These are phyloP conservation scores for Harrya chromipes DNA, from an alignment of 768 basidiomycete species.

Conservation along the genomic window DNA sequence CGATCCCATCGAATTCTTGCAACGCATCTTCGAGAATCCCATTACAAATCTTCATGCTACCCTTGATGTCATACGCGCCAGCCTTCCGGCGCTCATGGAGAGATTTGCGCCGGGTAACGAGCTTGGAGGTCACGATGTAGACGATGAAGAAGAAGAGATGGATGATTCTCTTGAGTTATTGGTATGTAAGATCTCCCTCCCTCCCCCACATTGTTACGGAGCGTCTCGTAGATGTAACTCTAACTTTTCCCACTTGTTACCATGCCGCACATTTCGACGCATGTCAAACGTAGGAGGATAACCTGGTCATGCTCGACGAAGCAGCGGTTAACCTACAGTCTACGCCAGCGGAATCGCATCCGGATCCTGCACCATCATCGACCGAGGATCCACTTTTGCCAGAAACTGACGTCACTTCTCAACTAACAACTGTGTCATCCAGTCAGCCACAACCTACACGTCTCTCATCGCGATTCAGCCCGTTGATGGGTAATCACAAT, in stretches of 20 bases:
- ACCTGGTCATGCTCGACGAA: slow-evolving; percentile 7
- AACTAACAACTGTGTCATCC: not conserved
- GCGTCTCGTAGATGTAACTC: slow-evolving; percentile 30
- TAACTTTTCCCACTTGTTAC: slow-evolving; percentile 23
- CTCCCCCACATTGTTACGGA: slow-evolving; percentile 25
- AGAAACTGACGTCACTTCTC: slow-evolving; percentile 9
- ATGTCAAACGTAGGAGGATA: slow-evolving; percentile 14
- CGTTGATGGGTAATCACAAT: slow-evolving; percentile 18
- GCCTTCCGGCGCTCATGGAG: slow-evolving; percentile 31
- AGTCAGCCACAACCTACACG: slow-evolving; percentile 2
- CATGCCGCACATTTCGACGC: slow-evolving; percentile 8
- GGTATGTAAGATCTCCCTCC: slow-evolving; percentile 22
- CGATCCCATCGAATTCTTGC: slow-evolving; percentile 40
- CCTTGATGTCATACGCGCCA: slow-evolving; percentile 32
- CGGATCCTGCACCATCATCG: not conserved
- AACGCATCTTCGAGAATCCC: slow-evolving; percentile 48
- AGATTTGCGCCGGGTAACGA: slow-evolving; percentile 14
- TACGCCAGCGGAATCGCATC: slow-evolving; percentile 1
- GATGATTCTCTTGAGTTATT: slow-evolving; percentile 17
- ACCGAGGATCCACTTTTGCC: not conserved
- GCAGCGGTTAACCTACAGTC: not conserved
- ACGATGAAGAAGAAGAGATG: slow-evolving; percentile 28
- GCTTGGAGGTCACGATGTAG: slow-evolving; percentile 29
- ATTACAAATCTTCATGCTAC: slow-evolving; percentile 43
- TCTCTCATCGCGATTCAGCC: slow-evolving; percentile 26